Conservation (phyloP, 768 basidiomycete genomes). For the Epithele typhae region DNA sequence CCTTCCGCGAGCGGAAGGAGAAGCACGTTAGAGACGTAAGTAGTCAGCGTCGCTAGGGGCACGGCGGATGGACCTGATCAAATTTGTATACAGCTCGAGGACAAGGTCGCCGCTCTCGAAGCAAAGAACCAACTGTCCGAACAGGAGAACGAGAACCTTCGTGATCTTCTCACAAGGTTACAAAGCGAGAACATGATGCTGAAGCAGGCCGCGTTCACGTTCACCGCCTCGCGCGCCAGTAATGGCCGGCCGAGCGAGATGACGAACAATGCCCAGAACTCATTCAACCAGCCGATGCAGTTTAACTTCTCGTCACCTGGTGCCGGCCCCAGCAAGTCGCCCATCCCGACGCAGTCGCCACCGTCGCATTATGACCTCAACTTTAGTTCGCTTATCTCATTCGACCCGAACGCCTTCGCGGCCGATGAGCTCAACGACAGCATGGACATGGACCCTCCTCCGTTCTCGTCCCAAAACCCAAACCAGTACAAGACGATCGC, state of each 20-base stretch:
- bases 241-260: constrained; percentile 16
- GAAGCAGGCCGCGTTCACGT: constrained; percentile 82
- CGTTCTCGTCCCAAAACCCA: constrained; percentile 39
- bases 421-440: constrained; percentile 62
- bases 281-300: constrained; percentile 12
- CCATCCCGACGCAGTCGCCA: constrained; percentile 10
- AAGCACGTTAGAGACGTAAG: constrained; percentile 95
- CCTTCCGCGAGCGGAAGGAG: constrained; percentile 96
- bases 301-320: constrained; percentile 26
- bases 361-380: constrained; percentile 14
- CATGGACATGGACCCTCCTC: constrained; percentile 50
- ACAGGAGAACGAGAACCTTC: constrained; percentile 85
- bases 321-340: constrained; percentile 20
- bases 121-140: constrained; percentile 68
- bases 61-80: neutral
- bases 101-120: constrained; percentile 84
- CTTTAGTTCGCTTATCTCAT: constrained; percentile 63
- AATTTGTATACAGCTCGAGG: constrained; percentile 70
- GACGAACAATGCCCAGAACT: neutral
- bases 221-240: constrained; percentile 56
- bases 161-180: constrained; percentile 77
- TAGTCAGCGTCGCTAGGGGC: constrained; percentile 13
- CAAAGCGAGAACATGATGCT: constrained; percentile 85
- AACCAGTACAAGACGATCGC: constrained; percentile 77
- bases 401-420: constrained; percentile 65